Percentiles rank a stretch among this genome's conserved stretches.
These are phyloP conservation scores for Seiridium unicorne DNA, from an alignment of 2,329 filamentous ascomycete genomes.

Conservation along the genomic window DNA sequence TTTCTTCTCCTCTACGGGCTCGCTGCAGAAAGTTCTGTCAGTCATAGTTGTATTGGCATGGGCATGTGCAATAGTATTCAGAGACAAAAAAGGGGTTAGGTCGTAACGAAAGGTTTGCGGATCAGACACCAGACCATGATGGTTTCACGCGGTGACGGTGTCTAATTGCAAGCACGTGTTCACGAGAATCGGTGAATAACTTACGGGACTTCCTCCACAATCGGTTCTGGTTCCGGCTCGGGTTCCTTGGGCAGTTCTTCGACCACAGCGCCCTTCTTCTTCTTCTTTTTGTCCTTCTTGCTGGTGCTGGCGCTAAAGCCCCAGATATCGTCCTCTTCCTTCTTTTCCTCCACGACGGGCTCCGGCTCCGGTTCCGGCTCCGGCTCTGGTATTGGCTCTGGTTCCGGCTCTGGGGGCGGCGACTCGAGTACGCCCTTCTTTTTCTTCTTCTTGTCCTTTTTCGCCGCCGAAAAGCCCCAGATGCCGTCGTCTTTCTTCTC, in stretches of 20 bases:
- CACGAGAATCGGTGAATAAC: too few species aligned
- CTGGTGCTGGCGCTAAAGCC: not conserved
- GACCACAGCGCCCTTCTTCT: slow-evolving; percentile 20
- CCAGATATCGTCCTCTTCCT: slow-evolving; percentile 5
- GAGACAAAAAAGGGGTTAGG: too few species aligned
- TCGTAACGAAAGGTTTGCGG: too few species aligned
- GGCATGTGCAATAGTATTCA: too few species aligned
- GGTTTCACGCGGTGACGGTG: too few species aligned
- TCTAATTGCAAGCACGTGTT: too few species aligned
- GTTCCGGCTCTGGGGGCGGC: slow-evolving; percentile 13
- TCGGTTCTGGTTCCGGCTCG: slow-evolving; percentile 15
- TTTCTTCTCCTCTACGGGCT: slow-evolving; percentile 7
- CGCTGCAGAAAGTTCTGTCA: not conserved
- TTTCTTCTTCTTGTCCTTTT: slow-evolving; percentile 33
- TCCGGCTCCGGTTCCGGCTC: slow-evolving; percentile 10
- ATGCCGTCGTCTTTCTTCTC: slow-evolving; percentile 30
- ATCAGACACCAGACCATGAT: too few species aligned
- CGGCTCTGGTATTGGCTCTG: slow-evolving; percentile 22
- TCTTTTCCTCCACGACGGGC: slow-evolving; percentile 4
- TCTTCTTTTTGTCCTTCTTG: slow-evolving; percentile 28
- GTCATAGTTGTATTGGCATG: too few species aligned
- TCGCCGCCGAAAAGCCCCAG: slow-evolving; percentile 29
- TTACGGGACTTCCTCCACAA: not conserved
- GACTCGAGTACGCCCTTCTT: slow-evolving; percentile 30
- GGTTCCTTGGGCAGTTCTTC: slow-evolving; percentile 24